phyloP scores from a whole-genome alignment of 2,329 filamentous ascomycete species.

The Neopestalotiopsis sp. region DNA sequence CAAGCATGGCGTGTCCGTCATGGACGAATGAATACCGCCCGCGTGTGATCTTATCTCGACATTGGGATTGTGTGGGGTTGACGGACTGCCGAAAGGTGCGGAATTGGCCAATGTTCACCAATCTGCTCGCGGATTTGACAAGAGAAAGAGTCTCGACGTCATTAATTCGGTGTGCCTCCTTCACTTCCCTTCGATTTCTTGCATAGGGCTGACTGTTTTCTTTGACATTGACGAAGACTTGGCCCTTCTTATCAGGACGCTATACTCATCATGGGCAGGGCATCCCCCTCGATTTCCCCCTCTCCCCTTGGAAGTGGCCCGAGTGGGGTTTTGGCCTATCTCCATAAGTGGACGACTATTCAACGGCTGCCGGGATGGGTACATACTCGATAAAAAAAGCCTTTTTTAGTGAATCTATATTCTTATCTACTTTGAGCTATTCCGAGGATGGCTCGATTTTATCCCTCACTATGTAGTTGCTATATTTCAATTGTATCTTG shows the following conservation, averaged over 20 bases:
- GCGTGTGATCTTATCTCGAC: conserved; percentile 1
- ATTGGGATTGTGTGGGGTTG: background rate
- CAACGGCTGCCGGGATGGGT: conserved; percentile 1
- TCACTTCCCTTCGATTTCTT: background rate
- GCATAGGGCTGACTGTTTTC: conserved; percentile 4
- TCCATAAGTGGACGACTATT: conserved; percentile 1
- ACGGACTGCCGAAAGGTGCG: background rate
- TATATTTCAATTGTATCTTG: background rate
- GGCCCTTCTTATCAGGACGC: background rate
- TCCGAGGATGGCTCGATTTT: background rate
- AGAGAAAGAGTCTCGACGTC: background rate
- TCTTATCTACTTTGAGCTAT: background rate
- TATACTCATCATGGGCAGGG: background rate
- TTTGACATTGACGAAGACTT: background rate
- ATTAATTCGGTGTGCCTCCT: background rate
- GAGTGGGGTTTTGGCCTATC: background rate
- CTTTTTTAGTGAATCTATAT: background rate
- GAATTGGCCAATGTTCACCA: background rate
- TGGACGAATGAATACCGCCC: background rate
- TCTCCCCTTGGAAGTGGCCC: background rate
- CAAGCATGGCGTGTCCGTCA: background rate
- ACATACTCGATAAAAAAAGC: background rate
- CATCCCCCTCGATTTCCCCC: background rate
- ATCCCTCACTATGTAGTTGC: background rate
- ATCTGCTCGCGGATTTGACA: background rate